A percentile compares a stretch with the other conserved stretches of the same genome.
Evolutionary conservation across 257 asterid genomes (phyloP).

Genomic region (Perilla frutescens): DNA sequence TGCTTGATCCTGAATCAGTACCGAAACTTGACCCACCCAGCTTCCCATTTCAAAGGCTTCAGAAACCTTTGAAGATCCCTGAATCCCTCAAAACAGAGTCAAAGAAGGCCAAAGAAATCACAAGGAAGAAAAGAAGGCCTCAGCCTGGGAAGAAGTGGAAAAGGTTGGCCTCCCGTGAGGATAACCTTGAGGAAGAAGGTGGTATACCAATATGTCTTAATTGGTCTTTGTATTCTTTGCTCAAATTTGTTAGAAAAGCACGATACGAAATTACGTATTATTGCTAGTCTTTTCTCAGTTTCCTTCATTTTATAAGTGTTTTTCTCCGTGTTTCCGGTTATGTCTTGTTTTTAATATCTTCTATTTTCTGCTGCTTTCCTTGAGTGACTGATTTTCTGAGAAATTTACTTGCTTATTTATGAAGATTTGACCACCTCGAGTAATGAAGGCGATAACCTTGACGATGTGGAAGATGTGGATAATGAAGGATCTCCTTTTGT

Average conservation of each 20-base stretch:
- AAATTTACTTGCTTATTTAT: conserved; percentile 33
- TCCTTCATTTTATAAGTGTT: conserved; percentile 12
- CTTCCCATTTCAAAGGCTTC: conserved; percentile 71
- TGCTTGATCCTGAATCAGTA: conserved; percentile 71
- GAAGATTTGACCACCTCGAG: conserved; percentile 64
- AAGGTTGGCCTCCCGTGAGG: conserved; percentile 59
- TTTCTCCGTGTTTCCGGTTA: conserved; percentile 10
- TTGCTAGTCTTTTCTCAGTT: conserved; percentile 16
- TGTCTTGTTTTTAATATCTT: conserved; percentile 1
- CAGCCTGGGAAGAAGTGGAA: conserved; percentile 86
- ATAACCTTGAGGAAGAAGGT: conserved; percentile 44
- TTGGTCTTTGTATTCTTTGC: conserved; percentile 15
- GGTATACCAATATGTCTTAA: conserved; percentile 52
- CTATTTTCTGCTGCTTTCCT: conserved; percentile 13
- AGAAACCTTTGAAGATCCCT: conserved; percentile 61
- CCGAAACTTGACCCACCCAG: conserved; percentile 93
- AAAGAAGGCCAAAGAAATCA: conserved; percentile 48
- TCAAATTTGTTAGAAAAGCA: conserved; percentile 32
- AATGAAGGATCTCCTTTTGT: conserved; percentile 63
- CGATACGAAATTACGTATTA: not conserved
- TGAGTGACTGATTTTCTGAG: conserved; percentile 21
- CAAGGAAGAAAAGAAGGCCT: conserved; percentile 78
- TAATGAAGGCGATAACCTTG: conserved; percentile 57
- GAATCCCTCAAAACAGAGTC: conserved; percentile 51
- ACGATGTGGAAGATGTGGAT: conserved; percentile 55